Evolutionary conservation across 371 early-diverging fungal species (phyloP), one percentile per base, ranked within the genome.

Genomic region (Mucor piriformis): DNA sequence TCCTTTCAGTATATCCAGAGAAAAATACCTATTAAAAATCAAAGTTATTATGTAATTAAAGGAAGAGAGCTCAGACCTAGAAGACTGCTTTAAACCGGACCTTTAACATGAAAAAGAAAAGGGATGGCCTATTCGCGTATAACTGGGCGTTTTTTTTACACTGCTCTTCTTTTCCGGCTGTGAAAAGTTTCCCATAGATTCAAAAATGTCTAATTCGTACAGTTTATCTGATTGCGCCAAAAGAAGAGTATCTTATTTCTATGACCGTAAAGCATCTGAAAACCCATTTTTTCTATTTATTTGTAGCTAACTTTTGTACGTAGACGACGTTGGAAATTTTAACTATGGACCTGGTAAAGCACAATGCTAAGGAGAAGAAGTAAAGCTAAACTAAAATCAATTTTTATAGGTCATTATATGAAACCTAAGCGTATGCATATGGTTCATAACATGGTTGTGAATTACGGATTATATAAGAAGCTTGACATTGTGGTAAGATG

Each of bases 401-500:
- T 13, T 33, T 4, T 3, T 23, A 16, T 50, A 79, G 87, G 88
- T 16, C 99, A 99, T 68, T 99, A 99, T 5, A 99, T 99, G 99
- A 99, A 99, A 71, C 99, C 99, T 10, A 95, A 97, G 52, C 88
- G 99, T 60, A 93, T 99, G 74, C 92, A 94, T 54, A 92, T 99
- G 88, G 94, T 97, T 25, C 98, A 99, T 77, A 94, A 94, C 67
- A 83, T 99, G 57, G 93, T 99, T 34, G 82, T 95, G 48, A 92
- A 92, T 40, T 99, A 98, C 79, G 95, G 93, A 6, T 81, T 99
- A 15, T 93, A 97, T 69, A 94, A 96, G 64, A 87, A 98, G 60
- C 89, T 99, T 93, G 89, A 89, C 49, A 87, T 97, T 67, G 87
- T 87, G 47, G 89, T 87, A 85, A 71, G 11, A 11, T n/a, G n/a